These are phyloP conservation scores for Colletotrichum tanaceti DNA, from an alignment of 2,329 filamentous ascomycete genomes.

Conservation along the genomic window DNA sequence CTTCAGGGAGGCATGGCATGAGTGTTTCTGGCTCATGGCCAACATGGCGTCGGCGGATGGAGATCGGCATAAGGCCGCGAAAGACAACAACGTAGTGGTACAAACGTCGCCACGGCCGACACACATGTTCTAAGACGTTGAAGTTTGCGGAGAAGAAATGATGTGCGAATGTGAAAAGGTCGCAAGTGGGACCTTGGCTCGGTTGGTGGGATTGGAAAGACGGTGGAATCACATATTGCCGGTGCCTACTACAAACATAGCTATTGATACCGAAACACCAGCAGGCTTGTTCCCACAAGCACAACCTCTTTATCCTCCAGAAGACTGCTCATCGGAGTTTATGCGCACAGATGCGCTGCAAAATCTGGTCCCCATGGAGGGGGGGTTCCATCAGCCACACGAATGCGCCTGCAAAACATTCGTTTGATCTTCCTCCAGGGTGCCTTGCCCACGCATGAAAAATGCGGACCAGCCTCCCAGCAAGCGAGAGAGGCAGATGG, in stretches of 20 bases:
- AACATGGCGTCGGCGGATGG: neutral
- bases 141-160: neutral
- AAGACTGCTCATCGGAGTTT: no score
- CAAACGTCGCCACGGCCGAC: neutral
- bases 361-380: no score
- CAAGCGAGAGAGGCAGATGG: constrained; percentile 18
- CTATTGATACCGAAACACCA: no score
- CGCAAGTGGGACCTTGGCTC: constrained; percentile 13
- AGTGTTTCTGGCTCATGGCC: neutral
- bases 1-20: neutral
- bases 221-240: no score
- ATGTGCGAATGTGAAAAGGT: neutral
- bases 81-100: neutral
- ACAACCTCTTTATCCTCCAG: no score
- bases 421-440: constrained; percentile 36
- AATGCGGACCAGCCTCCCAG: constrained; percentile 12
- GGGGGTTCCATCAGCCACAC: no score
- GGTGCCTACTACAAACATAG: no score
- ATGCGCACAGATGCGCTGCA: no score
- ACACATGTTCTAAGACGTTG: neutral
- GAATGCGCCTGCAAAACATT: neutral
- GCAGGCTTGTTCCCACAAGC: no score
- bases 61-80: neutral
- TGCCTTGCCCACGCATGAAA: constrained; percentile 28
- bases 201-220: neutral